Evolutionary conservation across 2,329 filamentous ascomycete genomes (phyloP).

Genomic region (Verticillium nonalfalfae): DNA sequence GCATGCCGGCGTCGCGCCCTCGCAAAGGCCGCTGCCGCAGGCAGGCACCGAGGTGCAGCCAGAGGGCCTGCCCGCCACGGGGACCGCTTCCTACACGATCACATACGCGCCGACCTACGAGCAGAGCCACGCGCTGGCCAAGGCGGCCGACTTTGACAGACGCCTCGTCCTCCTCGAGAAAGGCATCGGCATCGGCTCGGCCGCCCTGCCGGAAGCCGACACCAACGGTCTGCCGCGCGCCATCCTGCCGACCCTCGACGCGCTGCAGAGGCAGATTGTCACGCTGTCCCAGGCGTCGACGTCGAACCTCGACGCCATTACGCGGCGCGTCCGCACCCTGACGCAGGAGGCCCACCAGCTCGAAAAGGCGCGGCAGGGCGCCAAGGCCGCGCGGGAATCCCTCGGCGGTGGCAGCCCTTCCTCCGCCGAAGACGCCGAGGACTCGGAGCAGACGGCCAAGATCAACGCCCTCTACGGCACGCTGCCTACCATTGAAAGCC

Average conservation of each 20-base stretch:
- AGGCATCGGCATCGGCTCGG: slow-evolving; percentile 70
- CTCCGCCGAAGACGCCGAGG: slow-evolving; percentile 32
- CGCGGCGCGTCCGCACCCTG: slow-evolving; percentile 62
- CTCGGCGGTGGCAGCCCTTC: slow-evolving; percentile 37
- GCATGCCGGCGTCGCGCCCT: background rate
- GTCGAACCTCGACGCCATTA: slow-evolving; percentile 66
- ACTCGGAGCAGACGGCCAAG: slow-evolving; percentile 72
- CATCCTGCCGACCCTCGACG: slow-evolving; percentile 75
- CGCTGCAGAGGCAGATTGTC: slow-evolving; percentile 72
- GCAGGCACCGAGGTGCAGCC: slow-evolving; percentile 6
- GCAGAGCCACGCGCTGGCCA: slow-evolving; percentile 65
- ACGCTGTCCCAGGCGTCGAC: slow-evolving; percentile 68
- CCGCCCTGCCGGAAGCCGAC: slow-evolving; percentile 56
- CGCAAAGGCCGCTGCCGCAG: slow-evolving; percentile 13
- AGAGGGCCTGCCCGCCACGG: background rate
- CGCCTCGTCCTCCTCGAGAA: slow-evolving; percentile 75
- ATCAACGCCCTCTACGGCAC: slow-evolving; percentile 89
- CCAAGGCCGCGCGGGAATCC: slow-evolving; percentile 55
- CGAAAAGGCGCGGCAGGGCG: slow-evolving; percentile 57
- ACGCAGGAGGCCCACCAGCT: slow-evolving; percentile 67
- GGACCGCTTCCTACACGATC: slow-evolving; percentile 42
- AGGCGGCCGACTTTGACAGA: slow-evolving; percentile 82
- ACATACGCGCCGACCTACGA: slow-evolving; percentile 60
- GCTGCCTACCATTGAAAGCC: slow-evolving; percentile 78
- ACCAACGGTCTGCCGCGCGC: slow-evolving; percentile 54